These are phyloP conservation scores for Rutstroemia sp. DNA, from an alignment of 2,329 filamentous ascomycete species.

Conservation along the genomic window DNA sequence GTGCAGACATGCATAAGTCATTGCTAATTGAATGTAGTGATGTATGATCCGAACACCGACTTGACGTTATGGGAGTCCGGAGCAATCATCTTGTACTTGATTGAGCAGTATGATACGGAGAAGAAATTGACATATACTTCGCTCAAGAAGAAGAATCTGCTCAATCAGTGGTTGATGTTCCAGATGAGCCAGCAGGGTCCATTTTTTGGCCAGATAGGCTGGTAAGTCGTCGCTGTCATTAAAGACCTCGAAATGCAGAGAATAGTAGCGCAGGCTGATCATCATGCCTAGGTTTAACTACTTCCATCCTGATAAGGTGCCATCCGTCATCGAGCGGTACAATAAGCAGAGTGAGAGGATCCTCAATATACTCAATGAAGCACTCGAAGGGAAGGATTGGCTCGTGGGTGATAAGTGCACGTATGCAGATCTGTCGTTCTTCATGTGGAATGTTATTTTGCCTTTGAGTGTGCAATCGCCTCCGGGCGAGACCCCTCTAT, in stretches of 20 bases:
- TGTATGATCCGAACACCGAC: slow-evolving; percentile 33
- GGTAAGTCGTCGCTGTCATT: not conserved
- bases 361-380: slow-evolving; percentile 35
- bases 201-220: slow-evolving; percentile 1
- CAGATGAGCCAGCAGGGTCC: slow-evolving; percentile 25
- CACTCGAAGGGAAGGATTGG: slow-evolving; percentile 23
- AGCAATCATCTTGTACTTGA: slow-evolving; percentile 38
- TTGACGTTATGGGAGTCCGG: slow-evolving; percentile 39
- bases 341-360: slow-evolving; percentile 35
- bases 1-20: not conserved
- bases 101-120: slow-evolving; percentile 35
- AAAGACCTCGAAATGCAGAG: not conserved
- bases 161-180: slow-evolving; percentile 34
- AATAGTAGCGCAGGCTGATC: not conserved
- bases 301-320: slow-evolving; percentile 34
- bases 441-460: slow-evolving; percentile 22
- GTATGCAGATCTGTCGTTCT: slow-evolving; percentile 34
- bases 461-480: not conserved
- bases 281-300: slow-evolving; percentile 19
- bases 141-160: slow-evolving; percentile 26
- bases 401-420: slow-evolving; percentile 33
- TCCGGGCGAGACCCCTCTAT: not conserved
- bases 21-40: not conserved
- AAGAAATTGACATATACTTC: slow-evolving; percentile 30
- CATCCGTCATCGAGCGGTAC: slow-evolving; percentile 36